These are phyloP conservation scores for Colletotrichum abscissum DNA, from an alignment of 2,329 filamentous ascomycete species.

Conservation along the genomic window DNA sequence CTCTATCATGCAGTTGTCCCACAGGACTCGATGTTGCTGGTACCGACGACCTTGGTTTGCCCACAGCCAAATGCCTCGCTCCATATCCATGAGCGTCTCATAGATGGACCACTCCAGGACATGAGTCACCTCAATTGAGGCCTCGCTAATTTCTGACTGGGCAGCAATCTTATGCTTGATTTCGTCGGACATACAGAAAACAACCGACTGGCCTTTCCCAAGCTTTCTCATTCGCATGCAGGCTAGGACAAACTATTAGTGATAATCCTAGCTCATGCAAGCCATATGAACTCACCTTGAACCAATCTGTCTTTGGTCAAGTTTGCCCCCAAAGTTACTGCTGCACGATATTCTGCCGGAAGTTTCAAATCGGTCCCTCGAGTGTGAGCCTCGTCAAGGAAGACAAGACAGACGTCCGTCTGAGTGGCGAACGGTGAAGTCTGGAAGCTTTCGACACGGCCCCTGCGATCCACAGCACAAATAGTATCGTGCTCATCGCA, in stretches of 20 bases:
- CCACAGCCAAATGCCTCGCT: conserved; percentile 68
- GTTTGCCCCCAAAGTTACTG: conserved; percentile 73
- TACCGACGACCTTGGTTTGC: conserved; percentile 67
- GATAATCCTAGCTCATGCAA: too few species aligned
- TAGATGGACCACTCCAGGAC: conserved; percentile 70
- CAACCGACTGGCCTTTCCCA: conserved; percentile 70
- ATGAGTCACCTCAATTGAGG: conserved; percentile 59
- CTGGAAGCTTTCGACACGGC: conserved; percentile 59
- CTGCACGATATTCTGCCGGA: conserved; percentile 68
- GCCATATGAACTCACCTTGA: conserved; percentile 62
- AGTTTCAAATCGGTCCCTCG: conserved; percentile 76
- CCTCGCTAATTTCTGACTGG: conserved; percentile 4
- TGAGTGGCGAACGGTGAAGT: conserved; percentile 68
- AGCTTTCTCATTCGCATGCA: neutral
- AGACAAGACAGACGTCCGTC: conserved; percentile 71
- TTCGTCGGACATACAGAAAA: conserved; percentile 70
- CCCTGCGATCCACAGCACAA: conserved; percentile 61
- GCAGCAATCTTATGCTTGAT: conserved; percentile 64
- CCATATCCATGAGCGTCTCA: conserved; percentile 64
- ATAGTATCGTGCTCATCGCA: conserved; percentile 67
- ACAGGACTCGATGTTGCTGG: conserved; percentile 52
- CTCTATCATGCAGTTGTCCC: conserved; percentile 34
- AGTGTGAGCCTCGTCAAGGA: conserved; percentile 77
- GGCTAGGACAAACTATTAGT: too few species aligned
- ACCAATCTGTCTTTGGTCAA: conserved; percentile 76